Conservation (phyloP, 441 rosid species). For the California macrophylla region DNA sequence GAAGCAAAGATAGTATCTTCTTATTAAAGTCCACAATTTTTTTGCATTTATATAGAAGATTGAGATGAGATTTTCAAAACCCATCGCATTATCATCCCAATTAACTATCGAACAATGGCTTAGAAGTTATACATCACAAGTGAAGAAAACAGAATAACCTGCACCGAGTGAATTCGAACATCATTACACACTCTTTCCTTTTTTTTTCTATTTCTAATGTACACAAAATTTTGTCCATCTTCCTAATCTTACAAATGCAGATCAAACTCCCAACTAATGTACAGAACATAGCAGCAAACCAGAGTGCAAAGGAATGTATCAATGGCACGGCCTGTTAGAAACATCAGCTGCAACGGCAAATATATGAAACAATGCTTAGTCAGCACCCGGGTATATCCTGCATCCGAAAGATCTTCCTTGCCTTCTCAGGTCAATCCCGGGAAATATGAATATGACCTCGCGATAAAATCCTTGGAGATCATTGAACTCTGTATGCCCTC, state of each 20-base stretch:
- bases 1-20: not conserved
- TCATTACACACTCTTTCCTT: not conserved
- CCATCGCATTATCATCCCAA: too few relatives aligned
- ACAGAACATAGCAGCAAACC: slow-evolving; percentile 29
- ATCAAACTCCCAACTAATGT: slow-evolving; percentile 26
- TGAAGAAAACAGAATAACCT: too few relatives aligned
- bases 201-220: slow-evolving; percentile 12
- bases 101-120: too few relatives aligned
- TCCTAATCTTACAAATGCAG: slow-evolving; percentile 17
- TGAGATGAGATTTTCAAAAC: too few relatives aligned
- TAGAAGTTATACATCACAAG: too few relatives aligned
- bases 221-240: slow-evolving; percentile 18
- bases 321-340: slow-evolving; percentile 38
- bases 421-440: slow-evolving; percentile 15
- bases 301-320: slow-evolving; percentile 32
- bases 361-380: slow-evolving; percentile 25
- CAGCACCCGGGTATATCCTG: too few relatives aligned
- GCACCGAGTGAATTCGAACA: too few relatives aligned
- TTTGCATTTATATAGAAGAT: too few relatives aligned
- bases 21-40: too few relatives aligned
- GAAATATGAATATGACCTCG: slow-evolving; percentile 29
- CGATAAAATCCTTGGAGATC: slow-evolving; percentile 31
- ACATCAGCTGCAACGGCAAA: slow-evolving; percentile 38
- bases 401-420: slow-evolving; percentile 15
- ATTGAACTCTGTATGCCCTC: slow-evolving; percentile 35